Percentiles rank a stretch among this genome's conserved stretches.
Conservation (phyloP, 129 eudicot genomes). For the Ambrosia artemisiifolia region DNA sequence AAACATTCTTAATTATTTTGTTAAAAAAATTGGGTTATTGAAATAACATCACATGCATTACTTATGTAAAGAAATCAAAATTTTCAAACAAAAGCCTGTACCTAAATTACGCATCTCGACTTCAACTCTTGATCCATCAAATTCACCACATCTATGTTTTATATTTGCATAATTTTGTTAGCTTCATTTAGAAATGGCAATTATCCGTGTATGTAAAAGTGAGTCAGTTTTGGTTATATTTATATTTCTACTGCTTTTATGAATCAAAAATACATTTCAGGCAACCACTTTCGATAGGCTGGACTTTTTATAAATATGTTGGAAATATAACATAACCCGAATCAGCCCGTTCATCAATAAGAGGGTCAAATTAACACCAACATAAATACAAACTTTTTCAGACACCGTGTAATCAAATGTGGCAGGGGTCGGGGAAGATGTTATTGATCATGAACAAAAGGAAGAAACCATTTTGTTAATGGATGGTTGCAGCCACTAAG, state of each 20-base stretch:
- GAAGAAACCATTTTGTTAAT: constrained; percentile 9
- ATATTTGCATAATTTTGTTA: background rate
- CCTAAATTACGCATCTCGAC: background rate
- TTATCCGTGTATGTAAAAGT: background rate
- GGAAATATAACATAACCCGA: background rate
- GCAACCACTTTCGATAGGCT: background rate
- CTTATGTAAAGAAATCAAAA: background rate
- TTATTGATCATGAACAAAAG: background rate
- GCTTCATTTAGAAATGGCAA: background rate
- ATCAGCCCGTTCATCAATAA: no score
- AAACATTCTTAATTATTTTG: background rate
- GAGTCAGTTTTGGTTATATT: background rate
- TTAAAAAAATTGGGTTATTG: background rate
- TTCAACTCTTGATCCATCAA: background rate
- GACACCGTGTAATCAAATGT: background rate
- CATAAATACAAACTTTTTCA: background rate
- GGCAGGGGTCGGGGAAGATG: constrained; percentile 7
- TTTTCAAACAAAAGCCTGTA: background rate
- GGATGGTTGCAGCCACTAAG: background rate
- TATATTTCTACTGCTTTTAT: background rate
- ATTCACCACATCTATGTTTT: background rate
- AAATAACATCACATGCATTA: background rate
- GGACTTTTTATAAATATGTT: background rate
- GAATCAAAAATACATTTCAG: background rate
- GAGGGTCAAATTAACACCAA: no score